Evolutionary conservation across 2,329 filamentous ascomycete genomes (phyloP).

Genomic region (Emmonsiellopsis sp.): DNA sequence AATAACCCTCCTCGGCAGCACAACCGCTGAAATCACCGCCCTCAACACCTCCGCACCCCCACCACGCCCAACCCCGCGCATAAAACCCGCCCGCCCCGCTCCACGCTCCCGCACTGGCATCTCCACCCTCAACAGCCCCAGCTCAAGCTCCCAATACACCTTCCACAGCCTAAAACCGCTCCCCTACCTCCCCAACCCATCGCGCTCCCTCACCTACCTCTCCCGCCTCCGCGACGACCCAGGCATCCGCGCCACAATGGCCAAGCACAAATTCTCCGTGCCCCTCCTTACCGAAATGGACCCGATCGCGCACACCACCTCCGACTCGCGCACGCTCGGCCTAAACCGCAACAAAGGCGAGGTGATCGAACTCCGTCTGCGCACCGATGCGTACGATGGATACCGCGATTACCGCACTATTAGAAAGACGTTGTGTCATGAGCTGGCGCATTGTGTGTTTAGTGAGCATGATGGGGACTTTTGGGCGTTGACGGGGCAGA

Average conservation of each 20-base stretch:
- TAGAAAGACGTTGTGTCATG: constrained; percentile 85
- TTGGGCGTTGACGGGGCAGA: constrained; percentile 78
- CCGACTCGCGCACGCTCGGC: constrained; percentile 72
- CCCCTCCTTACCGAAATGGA: constrained; percentile 92
- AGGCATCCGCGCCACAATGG: constrained; percentile 77
- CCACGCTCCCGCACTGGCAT: constrained; percentile 15
- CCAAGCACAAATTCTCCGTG: constrained; percentile 73
- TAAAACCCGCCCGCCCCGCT: constrained; percentile 17
- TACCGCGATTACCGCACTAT: constrained; percentile 91
- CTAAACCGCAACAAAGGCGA: constrained; percentile 82
- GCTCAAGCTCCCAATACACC: constrained; percentile 49
- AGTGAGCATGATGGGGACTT: constrained; percentile 76
- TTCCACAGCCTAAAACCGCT: constrained; percentile 72
- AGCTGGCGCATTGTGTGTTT: constrained; percentile 86
- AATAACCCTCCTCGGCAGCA: constrained; percentile 38
- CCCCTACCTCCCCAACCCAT: constrained; percentile 64
- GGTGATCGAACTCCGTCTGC: constrained; percentile 77
- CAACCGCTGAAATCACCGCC: constrained; percentile 31
- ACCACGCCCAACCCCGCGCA: constrained; percentile 1
- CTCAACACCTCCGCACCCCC: constrained; percentile 27
- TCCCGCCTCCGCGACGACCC: constrained; percentile 69
- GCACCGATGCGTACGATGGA: constrained; percentile 91
- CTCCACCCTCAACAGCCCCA: constrained; percentile 18
- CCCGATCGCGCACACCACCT: constrained; percentile 69
- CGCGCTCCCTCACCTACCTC: constrained; percentile 61